phyloP scores from a whole-genome alignment of 2,329 filamentous ascomycete genomes.

The Ascochyta fabae region DNA sequence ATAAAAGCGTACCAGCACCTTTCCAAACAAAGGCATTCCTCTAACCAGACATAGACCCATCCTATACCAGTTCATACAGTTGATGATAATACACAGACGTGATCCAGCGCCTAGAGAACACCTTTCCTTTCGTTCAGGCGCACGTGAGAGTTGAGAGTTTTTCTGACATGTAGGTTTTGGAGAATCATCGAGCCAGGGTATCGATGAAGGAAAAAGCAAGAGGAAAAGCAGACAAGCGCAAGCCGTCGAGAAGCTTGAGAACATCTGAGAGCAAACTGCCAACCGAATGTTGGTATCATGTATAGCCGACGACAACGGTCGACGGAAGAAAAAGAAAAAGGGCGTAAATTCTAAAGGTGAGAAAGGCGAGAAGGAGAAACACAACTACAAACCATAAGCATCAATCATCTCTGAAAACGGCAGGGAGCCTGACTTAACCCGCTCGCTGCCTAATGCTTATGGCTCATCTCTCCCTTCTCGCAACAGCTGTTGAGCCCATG shows the following conservation, averaged over 20 bases:
- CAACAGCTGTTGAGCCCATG: slow-evolving; percentile 43
- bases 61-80: slow-evolving; percentile 32
- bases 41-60: slow-evolving; percentile 20
- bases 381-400: slow-evolving; percentile 19
- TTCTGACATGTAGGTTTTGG: slow-evolving; percentile 30
- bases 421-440: slow-evolving; percentile 37
- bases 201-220: slow-evolving; percentile 20
- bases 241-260: slow-evolving; percentile 9
- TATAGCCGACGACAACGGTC: slow-evolving; percentile 13
- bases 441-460: slow-evolving; percentile 40
- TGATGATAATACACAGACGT: slow-evolving; percentile 41
- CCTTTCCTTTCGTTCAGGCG: slow-evolving; percentile 23
- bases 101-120: slow-evolving; percentile 35
- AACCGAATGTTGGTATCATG: slow-evolving; percentile 18
- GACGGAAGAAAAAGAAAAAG: slow-evolving; percentile 12
- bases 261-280: slow-evolving; percentile 13
- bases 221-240: slow-evolving; percentile 13
- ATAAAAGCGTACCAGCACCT: slow-evolving; percentile 33
- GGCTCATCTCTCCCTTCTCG: slow-evolving; percentile 45
- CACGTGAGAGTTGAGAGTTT: slow-evolving; percentile 36
- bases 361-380: slow-evolving; percentile 13
- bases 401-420: slow-evolving; percentile 31
- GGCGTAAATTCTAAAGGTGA: slow-evolving; percentile 17
- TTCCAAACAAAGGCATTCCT: slow-evolving; percentile 23
- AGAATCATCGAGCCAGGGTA: slow-evolving; percentile 17